phyloP scores from a whole-genome alignment of 148 eudicot genomes.

The Heliamphora exappendiculata region DNA sequence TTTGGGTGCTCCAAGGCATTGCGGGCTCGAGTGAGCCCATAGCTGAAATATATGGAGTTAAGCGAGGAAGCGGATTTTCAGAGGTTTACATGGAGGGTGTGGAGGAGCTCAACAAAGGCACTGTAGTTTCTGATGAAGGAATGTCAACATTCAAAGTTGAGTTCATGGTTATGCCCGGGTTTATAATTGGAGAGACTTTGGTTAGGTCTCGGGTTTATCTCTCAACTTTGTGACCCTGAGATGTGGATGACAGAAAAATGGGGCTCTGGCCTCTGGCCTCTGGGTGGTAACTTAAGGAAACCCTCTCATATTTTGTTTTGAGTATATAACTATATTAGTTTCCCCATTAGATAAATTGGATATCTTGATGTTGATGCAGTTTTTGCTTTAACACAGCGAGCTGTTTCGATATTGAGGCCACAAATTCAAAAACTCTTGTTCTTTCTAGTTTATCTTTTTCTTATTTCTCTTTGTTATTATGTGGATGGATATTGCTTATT shows the following conservation, averaged over 20 bases:
- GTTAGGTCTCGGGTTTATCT: constrained; percentile 39
- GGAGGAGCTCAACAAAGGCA: constrained; percentile 21
- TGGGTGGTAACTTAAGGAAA: neutral
- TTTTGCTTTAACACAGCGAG: neutral
- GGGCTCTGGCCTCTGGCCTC: neutral
- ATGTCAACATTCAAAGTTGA: constrained; percentile 30
- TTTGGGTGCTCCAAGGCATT: constrained; percentile 38
- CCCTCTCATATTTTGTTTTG: neutral
- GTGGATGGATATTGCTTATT: neutral
- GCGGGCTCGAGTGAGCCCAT: constrained; percentile 21
- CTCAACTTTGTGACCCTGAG: constrained; percentile 11
- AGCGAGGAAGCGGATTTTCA: constrained; percentile 32
- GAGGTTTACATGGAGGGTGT: constrained; percentile 42
- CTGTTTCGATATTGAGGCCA: neutral
- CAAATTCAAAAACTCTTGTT: neutral
- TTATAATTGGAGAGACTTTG: constrained; percentile 29
- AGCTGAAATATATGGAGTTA: constrained; percentile 34
- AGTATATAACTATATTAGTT: neutral
- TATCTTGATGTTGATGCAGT: neutral
- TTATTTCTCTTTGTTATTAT: neutral
- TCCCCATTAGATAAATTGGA: neutral
- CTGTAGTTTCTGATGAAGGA: constrained; percentile 5
- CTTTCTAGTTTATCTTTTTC: neutral
- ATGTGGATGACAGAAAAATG: neutral
- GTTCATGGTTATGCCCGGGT: constrained; percentile 58